Evolutionary conservation across 306 rosid species (phyloP), one percentile per base, ranked within the genome.

Genomic region (Lagenaria siceraria): DNA sequence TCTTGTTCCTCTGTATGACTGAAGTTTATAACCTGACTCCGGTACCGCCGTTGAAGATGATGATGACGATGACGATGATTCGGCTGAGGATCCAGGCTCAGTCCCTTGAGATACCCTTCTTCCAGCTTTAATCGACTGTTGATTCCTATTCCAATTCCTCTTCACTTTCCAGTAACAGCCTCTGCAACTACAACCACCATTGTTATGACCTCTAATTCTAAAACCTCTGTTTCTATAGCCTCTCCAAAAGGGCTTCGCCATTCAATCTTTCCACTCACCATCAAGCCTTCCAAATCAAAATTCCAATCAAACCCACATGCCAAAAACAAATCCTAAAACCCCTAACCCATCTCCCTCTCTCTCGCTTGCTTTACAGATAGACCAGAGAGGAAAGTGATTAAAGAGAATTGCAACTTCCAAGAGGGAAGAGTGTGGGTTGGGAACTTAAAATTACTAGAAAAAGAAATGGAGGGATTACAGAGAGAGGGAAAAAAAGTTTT

Each of bases 71-170:
- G 49, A 65, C 25, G 83, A 63, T 81, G 85, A 74, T 81, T 87
- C 78, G 82, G 78, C 84, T 82, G 93, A 83, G 96, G 92, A 95
- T 92, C 98, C 95, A 95, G 97, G 85, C 65, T 90, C 90, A 87
- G 91, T 59, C 78, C 81, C 78, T 78, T 76, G 81, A 86, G 74
- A 76, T 82, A 77, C 17, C 84, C 84, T 80, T 81, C 90, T 88
- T 90, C 96, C 96, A 88, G 97, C 87, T 91, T 89, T 86, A 61
- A 72, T 63, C 36, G 80, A 14, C 43, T 53, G 54, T 42, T 10
- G 71, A 43, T 21, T 31, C 4, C 55, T 40, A 55, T 78, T 36
- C 3, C 42, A 36, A 54, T 78, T 78, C 54, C 74, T 78, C 38
- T 72, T 78, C 74, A 82, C 69, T 85, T 48, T 83, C 75, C 78